Conservation (phyloP, 2,329 filamentous ascomycete species). For the Emmonsiellopsis sp. region DNA sequence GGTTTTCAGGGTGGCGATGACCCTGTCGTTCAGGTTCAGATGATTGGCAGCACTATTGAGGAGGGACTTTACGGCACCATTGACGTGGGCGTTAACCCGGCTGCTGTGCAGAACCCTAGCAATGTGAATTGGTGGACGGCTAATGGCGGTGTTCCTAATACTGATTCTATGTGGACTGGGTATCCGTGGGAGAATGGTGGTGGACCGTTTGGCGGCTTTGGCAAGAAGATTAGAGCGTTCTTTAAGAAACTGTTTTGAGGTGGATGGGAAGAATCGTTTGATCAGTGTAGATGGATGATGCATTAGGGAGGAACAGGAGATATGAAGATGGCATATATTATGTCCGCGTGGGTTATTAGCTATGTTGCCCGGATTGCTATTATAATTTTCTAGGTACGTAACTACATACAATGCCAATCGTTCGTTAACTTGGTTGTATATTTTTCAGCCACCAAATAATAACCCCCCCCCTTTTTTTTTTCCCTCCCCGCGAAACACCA, state of each 20-base stretch:
- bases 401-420: too few species aligned
- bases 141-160: conserved; percentile 19
- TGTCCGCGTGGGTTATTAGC: too few species aligned
- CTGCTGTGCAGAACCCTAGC: conserved; percentile 19
- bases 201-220: background rate
- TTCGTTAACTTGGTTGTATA: too few species aligned
- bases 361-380: too few species aligned
- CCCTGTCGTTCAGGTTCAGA: conserved; percentile 49
- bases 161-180: background rate
- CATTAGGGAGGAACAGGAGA: too few species aligned
- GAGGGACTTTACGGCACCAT: conserved; percentile 49
- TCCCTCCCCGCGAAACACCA: too few species aligned
- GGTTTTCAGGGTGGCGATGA: conserved; percentile 40
- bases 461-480: too few species aligned
- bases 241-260: background rate
- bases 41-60: conserved; percentile 42
- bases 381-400: too few species aligned
- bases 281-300: too few species aligned
- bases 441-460: too few species aligned
- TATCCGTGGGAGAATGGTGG: background rate
- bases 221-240: background rate
- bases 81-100: conserved; percentile 40
- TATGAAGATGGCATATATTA: too few species aligned
- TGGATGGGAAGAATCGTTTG: too few species aligned
- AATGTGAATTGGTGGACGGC: conserved; percentile 23